Evolutionary conservation across 1,284 basidiomycete species (phyloP).

Genomic region (Ganoderma resinaceum): DNA sequence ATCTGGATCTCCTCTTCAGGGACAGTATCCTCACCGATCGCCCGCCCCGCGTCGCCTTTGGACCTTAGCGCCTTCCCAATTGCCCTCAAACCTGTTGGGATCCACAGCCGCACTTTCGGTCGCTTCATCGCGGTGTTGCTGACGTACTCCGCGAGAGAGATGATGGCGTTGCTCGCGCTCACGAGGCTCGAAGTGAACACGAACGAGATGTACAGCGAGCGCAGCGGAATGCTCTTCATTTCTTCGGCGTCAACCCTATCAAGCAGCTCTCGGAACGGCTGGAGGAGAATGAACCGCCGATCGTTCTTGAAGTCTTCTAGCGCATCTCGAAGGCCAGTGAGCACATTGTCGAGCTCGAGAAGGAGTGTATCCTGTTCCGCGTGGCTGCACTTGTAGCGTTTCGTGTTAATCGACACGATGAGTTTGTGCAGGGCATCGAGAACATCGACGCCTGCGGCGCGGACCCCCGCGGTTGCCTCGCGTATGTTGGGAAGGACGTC

Average conservation of each 20-base stretch:
- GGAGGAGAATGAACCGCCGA: conserved; percentile 52
- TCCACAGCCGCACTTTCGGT: conserved; percentile 53
- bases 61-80: conserved; percentile 46
- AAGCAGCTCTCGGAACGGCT: conserved; percentile 52
- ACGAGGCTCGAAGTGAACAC: conserved; percentile 55
- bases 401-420: conserved; percentile 54
- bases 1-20: conserved; percentile 39
- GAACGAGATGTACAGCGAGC: conserved; percentile 54
- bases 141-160: conserved; percentile 53
- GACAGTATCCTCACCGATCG: conserved; percentile 46
- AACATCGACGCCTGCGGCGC: conserved; percentile 45
- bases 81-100: conserved; percentile 54
- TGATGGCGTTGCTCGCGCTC: conserved; percentile 49
- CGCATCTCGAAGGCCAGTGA: conserved; percentile 44
- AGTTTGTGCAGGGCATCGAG: conserved; percentile 45
- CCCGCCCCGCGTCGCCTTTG: conserved; percentile 36
- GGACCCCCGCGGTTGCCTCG: conserved; percentile 50
- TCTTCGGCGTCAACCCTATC: conserved; percentile 21
- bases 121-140: conserved; percentile 48
- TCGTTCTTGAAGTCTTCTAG: conserved; percentile 49
- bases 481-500: conserved; percentile 59
- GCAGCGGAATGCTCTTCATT: conserved; percentile 41
- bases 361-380: conserved; percentile 37
- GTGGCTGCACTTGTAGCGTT: conserved; percentile 48
- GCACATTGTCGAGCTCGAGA: conserved; percentile 46